Percentiles rank a stretch among this genome's conserved stretches.
Evolutionary conservation across 768 basidiomycete genomes (phyloP).

Genomic region (Amanita pallidorosea): DNA sequence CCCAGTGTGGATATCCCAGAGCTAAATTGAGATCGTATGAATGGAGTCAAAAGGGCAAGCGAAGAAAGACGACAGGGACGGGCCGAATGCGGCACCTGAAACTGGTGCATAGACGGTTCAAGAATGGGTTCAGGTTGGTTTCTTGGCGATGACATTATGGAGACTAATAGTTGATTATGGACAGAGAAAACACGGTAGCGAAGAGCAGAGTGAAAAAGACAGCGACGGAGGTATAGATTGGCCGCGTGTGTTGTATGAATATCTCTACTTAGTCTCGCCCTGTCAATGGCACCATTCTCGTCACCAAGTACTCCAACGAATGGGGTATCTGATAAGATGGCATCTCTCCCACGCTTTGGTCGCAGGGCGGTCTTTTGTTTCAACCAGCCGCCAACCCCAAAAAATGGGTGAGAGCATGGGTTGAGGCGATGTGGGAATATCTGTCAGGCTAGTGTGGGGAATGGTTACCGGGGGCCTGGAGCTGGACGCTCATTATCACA

Average conservation of each 20-base stretch:
- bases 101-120: slow-evolving; percentile 88
- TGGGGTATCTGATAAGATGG: not conserved
- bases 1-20: slow-evolving; percentile 92
- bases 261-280: no score
- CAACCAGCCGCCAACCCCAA: not conserved
- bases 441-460: not conserved
- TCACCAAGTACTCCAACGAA: not conserved
- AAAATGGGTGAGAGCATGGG: not conserved
- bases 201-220: slow-evolving; percentile 68
- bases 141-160: not conserved
- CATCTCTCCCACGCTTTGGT: not conserved
- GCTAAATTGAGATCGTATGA: slow-evolving; percentile 94
- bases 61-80: slow-evolving; percentile 98
- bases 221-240: slow-evolving; percentile 28
- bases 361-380: not conserved
- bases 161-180: not conserved
- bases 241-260: not conserved
- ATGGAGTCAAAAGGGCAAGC: slow-evolving; percentile 99
- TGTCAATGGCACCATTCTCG: not conserved
- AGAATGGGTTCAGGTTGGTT: slow-evolving; percentile 90
- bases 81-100: slow-evolving; percentile 94
- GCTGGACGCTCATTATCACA: not conserved
- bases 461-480: not conserved
- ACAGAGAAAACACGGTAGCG: slow-evolving; percentile 84
- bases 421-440: not conserved